Conservation (phyloP, 352 stramenopile genomes). For the Globisporangium carolinianum region DNA sequence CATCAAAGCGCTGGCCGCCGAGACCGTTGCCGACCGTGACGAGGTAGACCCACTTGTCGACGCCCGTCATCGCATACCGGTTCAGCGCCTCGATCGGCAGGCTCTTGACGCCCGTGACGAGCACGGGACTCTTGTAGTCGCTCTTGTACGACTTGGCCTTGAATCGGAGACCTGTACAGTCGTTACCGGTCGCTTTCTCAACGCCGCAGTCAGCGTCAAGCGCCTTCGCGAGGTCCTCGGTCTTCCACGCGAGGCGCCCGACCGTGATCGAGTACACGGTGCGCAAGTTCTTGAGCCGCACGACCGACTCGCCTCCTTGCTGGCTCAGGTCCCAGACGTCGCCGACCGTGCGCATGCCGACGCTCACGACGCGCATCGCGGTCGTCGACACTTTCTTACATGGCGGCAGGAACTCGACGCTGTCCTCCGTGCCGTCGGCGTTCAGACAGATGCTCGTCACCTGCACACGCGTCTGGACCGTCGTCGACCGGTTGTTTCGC, state of each 20-base stretch:
- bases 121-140: background rate
- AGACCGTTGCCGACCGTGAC: background rate
- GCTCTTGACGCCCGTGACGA: background rate
- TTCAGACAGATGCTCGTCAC: background rate
- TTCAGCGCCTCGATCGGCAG: conserved; percentile 1
- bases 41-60: conserved; percentile 10
- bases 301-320: background rate
- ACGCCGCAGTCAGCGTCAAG: background rate
- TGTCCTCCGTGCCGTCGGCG: background rate
- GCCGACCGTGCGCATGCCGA: conserved; percentile 1
- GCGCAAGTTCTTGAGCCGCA: conserved; percentile 2
- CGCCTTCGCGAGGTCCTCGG: background rate
- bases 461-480: background rate
- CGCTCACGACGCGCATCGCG: conserved; percentile 2
- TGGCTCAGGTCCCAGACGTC: background rate
- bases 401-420: background rate
- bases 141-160: conserved; percentile 6
- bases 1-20: background rate
- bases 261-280: conserved; percentile 7
- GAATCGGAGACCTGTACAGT: conserved; percentile 1
- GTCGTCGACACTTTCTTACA: background rate
- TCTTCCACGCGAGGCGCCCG: conserved; percentile 3
- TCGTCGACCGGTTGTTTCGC: background rate
- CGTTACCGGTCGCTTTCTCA: too few species aligned
- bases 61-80: background rate